These are phyloP conservation scores for Austroboletus niveus DNA, from an alignment of 1,284 basidiomycete species.

Conservation along the genomic window DNA sequence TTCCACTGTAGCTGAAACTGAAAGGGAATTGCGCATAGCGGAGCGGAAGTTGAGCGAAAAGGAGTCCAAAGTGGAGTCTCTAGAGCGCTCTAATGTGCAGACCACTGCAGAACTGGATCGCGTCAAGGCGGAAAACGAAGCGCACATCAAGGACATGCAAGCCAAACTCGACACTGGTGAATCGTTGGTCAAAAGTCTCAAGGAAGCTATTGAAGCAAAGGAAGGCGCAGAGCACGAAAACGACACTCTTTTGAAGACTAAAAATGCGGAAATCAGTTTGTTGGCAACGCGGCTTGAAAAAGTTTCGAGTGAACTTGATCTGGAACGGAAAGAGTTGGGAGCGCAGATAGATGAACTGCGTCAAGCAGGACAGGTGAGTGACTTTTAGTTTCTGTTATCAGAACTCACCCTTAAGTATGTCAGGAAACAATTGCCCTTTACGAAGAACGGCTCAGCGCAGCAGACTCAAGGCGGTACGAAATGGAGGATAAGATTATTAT, in stretches of 20 bases:
- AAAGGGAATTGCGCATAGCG: constrained; percentile 45
- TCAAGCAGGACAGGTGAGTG: constrained; percentile 73
- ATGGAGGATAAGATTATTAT: constrained; percentile 66
- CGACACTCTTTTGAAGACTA: constrained; percentile 48
- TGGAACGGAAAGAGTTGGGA: constrained; percentile 65
- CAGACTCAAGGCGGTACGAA: constrained; percentile 75
- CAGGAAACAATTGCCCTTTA: constrained; percentile 92
- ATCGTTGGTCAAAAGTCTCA: constrained; percentile 45
- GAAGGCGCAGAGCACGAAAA: constrained; percentile 53
- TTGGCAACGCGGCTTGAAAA: constrained; percentile 52
- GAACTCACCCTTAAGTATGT: constrained; percentile 2
- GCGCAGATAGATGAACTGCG: constrained; percentile 79
- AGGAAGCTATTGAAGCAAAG: constrained; percentile 51
- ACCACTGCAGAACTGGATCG: constrained; percentile 46
- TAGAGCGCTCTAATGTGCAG: constrained; percentile 48
- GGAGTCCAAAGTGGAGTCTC: constrained; percentile 48
- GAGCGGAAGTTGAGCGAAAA: constrained; percentile 51
- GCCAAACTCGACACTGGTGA: constrained; percentile 50
- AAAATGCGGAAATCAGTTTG: constrained; percentile 54
- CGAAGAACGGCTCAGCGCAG: constrained; percentile 77
- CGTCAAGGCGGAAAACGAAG: constrained; percentile 43
- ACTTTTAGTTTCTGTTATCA: constrained; percentile 1
- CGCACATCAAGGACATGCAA: constrained; percentile 45
- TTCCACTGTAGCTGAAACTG: constrained; percentile 43
- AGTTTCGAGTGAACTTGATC: constrained; percentile 51